These are phyloP conservation scores for Mucor saturninus DNA, from an alignment of 371 early-diverging fungal species.

Conservation along the genomic window DNA sequence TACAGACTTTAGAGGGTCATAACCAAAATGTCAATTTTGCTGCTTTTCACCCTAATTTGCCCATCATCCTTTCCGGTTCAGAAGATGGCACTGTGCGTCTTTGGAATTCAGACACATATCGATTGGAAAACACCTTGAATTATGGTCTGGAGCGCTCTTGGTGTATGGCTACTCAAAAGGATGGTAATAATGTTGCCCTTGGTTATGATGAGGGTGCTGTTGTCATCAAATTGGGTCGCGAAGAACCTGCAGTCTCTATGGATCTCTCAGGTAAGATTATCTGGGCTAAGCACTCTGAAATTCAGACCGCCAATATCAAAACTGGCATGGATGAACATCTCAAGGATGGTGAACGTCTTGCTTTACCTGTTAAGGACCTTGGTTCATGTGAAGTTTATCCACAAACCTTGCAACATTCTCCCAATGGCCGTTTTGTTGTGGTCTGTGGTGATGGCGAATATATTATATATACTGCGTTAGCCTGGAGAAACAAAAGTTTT, in stretches of 20 bases:
- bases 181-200: constrained; percentile 90
- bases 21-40: constrained; percentile 96
- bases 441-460: constrained; percentile 99
- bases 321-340: constrained; percentile 70
- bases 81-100: constrained; percentile 97
- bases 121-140: constrained; percentile 94
- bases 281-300: constrained; percentile 97
- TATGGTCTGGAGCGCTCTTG: constrained; percentile 97
- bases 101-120: constrained; percentile 98
- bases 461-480: constrained; percentile 98
- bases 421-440: constrained; percentile 97
- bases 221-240: constrained; percentile 91
- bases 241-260: constrained; percentile 97
- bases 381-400: constrained; percentile 98
- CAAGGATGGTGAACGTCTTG: constrained; percentile 92
- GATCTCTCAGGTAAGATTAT: constrained; percentile 96
- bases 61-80: constrained; percentile 95
- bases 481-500: constrained; percentile 99
- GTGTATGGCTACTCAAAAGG: constrained; percentile 86
- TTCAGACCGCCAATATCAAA: constrained; percentile 94
- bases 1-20: constrained; percentile 98
- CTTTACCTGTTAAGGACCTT: constrained; percentile 89
- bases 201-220: constrained; percentile 97
- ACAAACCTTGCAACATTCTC: constrained; percentile 94
- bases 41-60: constrained; percentile 96